A percentile compares a stretch with the other conserved stretches of the same genome.
Evolutionary conservation across 768 basidiomycete species (phyloP).

Genomic region (Auricularia cornea): DNA sequence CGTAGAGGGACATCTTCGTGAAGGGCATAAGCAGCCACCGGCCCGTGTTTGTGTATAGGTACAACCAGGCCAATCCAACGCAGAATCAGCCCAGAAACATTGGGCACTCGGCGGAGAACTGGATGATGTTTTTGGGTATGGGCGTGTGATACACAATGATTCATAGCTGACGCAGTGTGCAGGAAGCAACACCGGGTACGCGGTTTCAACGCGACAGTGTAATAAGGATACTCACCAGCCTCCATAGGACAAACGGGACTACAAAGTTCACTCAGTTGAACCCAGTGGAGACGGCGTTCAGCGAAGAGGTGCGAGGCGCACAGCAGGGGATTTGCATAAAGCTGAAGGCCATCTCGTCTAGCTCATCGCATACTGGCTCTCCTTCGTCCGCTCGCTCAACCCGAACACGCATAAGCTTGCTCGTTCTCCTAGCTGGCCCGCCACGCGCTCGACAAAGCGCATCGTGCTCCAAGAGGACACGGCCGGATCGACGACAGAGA

Average conservation of each 20-base stretch:
- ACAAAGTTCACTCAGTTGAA: conserved; percentile 40
- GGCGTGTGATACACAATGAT: background rate
- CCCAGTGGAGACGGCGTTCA: conserved; percentile 41
- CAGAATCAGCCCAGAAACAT: conserved; percentile 22
- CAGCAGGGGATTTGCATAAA: no score
- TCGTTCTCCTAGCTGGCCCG: conserved; percentile 42
- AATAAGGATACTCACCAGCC: conserved; percentile 6
- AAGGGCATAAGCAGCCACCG: conserved; percentile 11
- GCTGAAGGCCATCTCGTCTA: background rate
- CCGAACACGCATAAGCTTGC: conserved; percentile 48
- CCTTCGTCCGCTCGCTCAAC: conserved; percentile 49
- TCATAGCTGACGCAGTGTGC: conserved; percentile 24
- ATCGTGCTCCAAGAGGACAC: conserved; percentile 39
- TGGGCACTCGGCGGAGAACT: conserved; percentile 51
- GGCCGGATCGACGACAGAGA: conserved; percentile 20
- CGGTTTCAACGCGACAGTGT: background rate
- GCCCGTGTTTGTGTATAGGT: conserved; percentile 46
- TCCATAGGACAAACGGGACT: conserved; percentile 41
- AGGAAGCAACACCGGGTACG: conserved; percentile 53
- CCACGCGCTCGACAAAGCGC: conserved; percentile 25
- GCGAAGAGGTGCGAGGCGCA: conserved; percentile 33
- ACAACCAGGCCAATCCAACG: conserved; percentile 48
- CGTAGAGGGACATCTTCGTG: background rate
- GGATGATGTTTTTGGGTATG: conserved; percentile 41
- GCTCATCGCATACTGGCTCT: conserved; percentile 24